These are phyloP conservation scores for Pisolithus marmoratus DNA, from an alignment of 768 basidiomycete genomes.

Conservation along the genomic window DNA sequence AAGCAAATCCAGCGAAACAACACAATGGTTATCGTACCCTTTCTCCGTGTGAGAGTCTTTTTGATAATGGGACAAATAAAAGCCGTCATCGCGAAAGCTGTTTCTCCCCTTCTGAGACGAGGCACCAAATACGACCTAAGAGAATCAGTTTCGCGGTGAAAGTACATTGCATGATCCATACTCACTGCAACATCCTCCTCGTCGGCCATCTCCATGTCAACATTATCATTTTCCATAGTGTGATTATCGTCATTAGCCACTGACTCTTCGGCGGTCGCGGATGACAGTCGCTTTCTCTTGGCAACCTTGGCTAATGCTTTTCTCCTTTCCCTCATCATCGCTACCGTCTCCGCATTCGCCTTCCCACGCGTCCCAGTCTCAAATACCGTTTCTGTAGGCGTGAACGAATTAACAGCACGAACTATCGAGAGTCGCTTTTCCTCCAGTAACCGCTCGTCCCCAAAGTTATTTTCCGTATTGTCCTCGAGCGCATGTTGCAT, in stretches of 20 bases:
- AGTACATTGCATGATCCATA: constrained; percentile 2
- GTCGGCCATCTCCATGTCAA: constrained; percentile 63
- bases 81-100: constrained; percentile 71
- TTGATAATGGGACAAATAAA: constrained; percentile 91
- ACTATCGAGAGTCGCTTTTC: constrained; percentile 62
- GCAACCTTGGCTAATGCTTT: constrained; percentile 68
- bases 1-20: background rate
- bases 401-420: constrained; percentile 73
- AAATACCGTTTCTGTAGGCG: constrained; percentile 84
- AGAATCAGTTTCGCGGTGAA: constrained; percentile 1
- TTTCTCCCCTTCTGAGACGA: constrained; percentile 37
- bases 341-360: constrained; percentile 48
- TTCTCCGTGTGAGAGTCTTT: constrained; percentile 84
- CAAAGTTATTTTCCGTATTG: constrained; percentile 17
- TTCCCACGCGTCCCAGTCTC: constrained; percentile 78
- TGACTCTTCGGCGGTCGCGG: constrained; percentile 25
- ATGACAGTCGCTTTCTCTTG: constrained; percentile 34
- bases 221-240: constrained; percentile 20
- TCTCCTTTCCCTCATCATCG: constrained; percentile 85
- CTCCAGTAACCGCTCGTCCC: constrained; percentile 31
- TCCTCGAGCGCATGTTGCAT: constrained; percentile 33
- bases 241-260: constrained; percentile 30
- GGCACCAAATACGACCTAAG: constrained; percentile 63
- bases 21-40: constrained; percentile 53
- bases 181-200: constrained; percentile 71